These are phyloP conservation scores for Epichloe hybrida DNA, from an alignment of 2,329 filamentous ascomycete species.

Conservation along the genomic window DNA sequence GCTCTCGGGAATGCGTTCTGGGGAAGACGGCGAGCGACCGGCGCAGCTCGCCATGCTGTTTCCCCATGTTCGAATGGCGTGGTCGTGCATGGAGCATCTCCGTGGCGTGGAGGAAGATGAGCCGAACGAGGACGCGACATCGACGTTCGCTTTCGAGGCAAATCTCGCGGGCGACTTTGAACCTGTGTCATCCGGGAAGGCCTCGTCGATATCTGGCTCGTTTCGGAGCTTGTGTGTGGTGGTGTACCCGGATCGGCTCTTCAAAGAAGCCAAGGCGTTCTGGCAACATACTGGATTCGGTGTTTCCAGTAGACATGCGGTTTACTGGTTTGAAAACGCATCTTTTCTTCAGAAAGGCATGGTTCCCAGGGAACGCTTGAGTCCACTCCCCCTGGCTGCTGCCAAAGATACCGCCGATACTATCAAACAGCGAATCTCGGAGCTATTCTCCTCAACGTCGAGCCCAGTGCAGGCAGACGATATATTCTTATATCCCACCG, in stretches of 20 bases:
- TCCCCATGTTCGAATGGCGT: not conserved
- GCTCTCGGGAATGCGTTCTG: not conserved
- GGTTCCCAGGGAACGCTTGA: not conserved
- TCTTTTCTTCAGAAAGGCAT: constrained; percentile 6
- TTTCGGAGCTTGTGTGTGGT: constrained; percentile 8
- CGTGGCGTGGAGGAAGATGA: not conserved
- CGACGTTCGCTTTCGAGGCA: not conserved
- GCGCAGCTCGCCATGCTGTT: constrained; percentile 7
- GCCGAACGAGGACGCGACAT: not conserved
- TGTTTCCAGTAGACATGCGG: constrained; percentile 15
- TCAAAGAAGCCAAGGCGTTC: constrained; percentile 13
- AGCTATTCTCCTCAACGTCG: constrained; percentile 9
- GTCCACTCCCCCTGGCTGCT: constrained; percentile 2
- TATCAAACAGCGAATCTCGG: constrained; percentile 10
- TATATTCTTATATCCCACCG: constrained; percentile 35
- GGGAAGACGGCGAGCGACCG: not conserved
- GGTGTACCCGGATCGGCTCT: constrained; percentile 7
- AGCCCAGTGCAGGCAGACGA: constrained; percentile 15
- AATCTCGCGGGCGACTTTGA: not conserved
- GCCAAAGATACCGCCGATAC: constrained; percentile 4
- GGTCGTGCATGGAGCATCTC: constrained; percentile 10
- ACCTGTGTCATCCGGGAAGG: not conserved
- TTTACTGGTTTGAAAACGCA: constrained; percentile 13
- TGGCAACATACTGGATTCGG: constrained; percentile 19
- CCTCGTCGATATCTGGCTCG: not conserved